Percentiles rank a stretch among this genome's conserved stretches.
phyloP scores from a whole-genome alignment of 352 stramenopile genomes.

The Phytophthora pseudosyringae region DNA sequence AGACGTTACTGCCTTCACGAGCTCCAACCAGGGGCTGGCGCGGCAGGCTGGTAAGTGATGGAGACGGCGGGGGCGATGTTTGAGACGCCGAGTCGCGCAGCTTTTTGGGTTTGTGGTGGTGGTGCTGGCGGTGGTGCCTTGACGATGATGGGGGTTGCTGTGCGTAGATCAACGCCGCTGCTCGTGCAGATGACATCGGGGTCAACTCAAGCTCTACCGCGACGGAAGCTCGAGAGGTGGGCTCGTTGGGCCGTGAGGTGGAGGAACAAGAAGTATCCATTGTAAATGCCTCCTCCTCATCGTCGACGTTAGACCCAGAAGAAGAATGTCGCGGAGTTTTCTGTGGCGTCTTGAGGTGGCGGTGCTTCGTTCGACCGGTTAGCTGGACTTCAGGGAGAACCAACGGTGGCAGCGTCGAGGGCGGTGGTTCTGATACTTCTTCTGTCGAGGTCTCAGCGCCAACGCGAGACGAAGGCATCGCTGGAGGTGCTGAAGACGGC shows the following conservation, averaged over 20 bases:
- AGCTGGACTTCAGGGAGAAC: conserved; percentile 17
- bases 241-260: conserved; percentile 13
- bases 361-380: conserved; percentile 13
- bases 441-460: background rate
- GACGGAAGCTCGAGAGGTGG: conserved; percentile 1
- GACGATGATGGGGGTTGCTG: conserved; percentile 24
- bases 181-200: conserved; percentile 37
- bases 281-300: background rate
- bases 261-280: conserved; percentile 14
- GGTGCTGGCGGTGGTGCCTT: conserved; percentile 8
- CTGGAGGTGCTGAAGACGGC: conserved; percentile 13
- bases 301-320: background rate
- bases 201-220: conserved; percentile 22
- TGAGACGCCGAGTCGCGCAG: conserved; percentile 23
- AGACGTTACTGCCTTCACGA: conserved; percentile 5
- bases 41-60: conserved; percentile 3
- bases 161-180: conserved; percentile 39
- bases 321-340: conserved; percentile 18
- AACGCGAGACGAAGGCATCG: conserved; percentile 1
- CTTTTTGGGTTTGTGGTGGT: conserved; percentile 30
- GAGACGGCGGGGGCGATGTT: conserved; percentile 25
- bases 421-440: background rate
- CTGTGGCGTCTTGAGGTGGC: conserved; percentile 15
- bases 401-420: conserved; percentile 21
- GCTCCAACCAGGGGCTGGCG: background rate